phyloP scores from a whole-genome alignment of 495 filamentous ascomycete species.

The Hypoxylon fuscum region DNA sequence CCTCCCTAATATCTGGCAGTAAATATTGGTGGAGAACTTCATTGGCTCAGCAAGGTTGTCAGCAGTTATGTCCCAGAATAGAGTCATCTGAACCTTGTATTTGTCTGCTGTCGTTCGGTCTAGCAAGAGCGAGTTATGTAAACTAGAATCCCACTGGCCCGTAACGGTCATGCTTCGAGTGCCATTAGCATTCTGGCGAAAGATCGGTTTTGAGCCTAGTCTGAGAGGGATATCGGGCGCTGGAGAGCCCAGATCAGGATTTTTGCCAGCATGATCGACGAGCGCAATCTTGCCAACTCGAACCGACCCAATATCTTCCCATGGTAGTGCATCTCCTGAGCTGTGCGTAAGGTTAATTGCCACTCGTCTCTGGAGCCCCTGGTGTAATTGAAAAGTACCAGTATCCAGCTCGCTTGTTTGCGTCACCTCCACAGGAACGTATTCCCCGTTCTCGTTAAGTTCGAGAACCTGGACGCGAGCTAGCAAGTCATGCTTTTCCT shows the following conservation, averaged over 20 bases:
- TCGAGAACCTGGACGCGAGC: conserved; percentile 87
- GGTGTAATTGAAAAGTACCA: conserved; percentile 92
- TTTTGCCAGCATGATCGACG: conserved; percentile 83
- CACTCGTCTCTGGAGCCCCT: conserved; percentile 91
- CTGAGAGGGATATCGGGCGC: conserved; percentile 79
- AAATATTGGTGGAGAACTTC: conserved; percentile 80
- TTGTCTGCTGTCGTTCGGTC: conserved; percentile 90
- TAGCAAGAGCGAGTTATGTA: conserved; percentile 87
- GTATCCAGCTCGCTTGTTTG: conserved; percentile 82
- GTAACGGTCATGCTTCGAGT: conserved; percentile 86
- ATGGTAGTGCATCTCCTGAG: conserved; percentile 85
- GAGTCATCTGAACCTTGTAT: conserved; percentile 86
- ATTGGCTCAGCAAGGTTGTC: conserved; percentile 82
- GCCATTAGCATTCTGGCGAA: conserved; percentile 86
- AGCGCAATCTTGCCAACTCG: conserved; percentile 83
- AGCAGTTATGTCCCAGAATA: conserved; percentile 84
- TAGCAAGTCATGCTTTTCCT: conserved; percentile 94
- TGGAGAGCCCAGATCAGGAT: conserved; percentile 76
- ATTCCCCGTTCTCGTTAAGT: conserved; percentile 88
- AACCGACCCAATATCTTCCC: conserved; percentile 79
- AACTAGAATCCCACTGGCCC: conserved; percentile 95
- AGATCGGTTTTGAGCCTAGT: conserved; percentile 74
- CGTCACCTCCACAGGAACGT: conserved; percentile 90
- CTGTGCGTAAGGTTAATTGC: conserved; percentile 87
- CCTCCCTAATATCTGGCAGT: conserved; percentile 83